phyloP scores from a whole-genome alignment of 1,284 basidiomycete genomes.

The Apiotrichum mycotoxinovorans region DNA sequence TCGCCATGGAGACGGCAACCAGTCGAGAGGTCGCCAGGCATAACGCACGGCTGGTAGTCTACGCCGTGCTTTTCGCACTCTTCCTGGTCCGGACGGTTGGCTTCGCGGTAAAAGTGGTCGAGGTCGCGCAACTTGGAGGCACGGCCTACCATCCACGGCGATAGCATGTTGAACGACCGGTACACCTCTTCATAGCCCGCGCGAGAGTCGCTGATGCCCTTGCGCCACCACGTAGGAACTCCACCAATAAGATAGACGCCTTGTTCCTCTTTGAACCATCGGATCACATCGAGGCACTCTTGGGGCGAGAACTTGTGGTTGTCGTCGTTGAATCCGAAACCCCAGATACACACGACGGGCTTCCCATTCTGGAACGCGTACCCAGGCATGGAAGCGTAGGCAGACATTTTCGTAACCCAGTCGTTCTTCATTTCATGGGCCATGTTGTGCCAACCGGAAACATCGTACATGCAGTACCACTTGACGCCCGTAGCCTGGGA shows the following conservation, averaged over 20 bases:
- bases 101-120: slow-evolving; percentile 11
- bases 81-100: slow-evolving; percentile 10
- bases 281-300: slow-evolving; percentile 16
- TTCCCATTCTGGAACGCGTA: slow-evolving; percentile 21
- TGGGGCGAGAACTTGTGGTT: slow-evolving; percentile 7
- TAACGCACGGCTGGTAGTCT: slow-evolving; percentile 21
- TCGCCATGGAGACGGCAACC: slow-evolving; percentile 16
- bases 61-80: slow-evolving; percentile 7
- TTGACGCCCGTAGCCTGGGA: slow-evolving; percentile 12
- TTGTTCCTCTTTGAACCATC: slow-evolving; percentile 12
- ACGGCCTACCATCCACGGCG: slow-evolving; percentile 24
- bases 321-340: slow-evolving; percentile 21
- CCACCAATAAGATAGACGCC: slow-evolving; percentile 19
- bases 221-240: slow-evolving; percentile 22
- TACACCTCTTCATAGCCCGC: slow-evolving; percentile 14
- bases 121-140: slow-evolving; percentile 11
- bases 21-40: slow-evolving; percentile 19
- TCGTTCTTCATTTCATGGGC: slow-evolving; percentile 11
- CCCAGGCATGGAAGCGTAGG: slow-evolving; percentile 3
- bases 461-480: slow-evolving; percentile 25
- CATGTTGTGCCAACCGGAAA: slow-evolving; percentile 15
- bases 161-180: slow-evolving; percentile 17
- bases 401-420: slow-evolving; percentile 16
- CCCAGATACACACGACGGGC: slow-evolving; percentile 21
- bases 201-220: slow-evolving; percentile 12